Evolutionary conservation across 441 rosid genomes (phyloP), one percentile per base, ranked within the genome.

Genomic region (Croton setiger): DNA sequence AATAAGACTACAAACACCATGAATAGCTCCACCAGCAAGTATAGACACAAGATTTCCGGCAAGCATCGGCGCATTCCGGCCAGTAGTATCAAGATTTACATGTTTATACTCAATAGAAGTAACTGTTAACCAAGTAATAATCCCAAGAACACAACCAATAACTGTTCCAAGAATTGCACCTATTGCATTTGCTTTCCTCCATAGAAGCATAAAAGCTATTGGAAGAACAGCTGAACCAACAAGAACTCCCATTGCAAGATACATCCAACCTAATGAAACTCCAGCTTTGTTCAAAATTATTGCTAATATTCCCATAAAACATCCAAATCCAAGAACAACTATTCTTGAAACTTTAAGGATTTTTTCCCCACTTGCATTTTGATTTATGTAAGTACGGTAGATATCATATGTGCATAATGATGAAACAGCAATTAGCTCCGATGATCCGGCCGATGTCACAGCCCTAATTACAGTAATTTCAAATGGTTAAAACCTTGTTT

Each of bases 221-320:
- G 98, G 97, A 12, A 91, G 78, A 59, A 91, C 97, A 10, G 97
- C 98, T 36, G 98, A 91, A 63, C 98, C 98, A 2, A 93, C 83
- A 13, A 93, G 74, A 36, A 93, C 95, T 80, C 98, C 98, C 91
- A 66, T 91, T 2, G 96, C 97, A 1, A 93, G 92, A 73, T 93
- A 91, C 98, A 93, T 89, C 98, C 98, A 93, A 44, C 95, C 97
- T 1, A 91, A 79, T 4, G 98, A 89, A n/a, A 93, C 95, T 23
- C 97, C 98, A 0, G 83, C 95, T 78, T 85, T 87, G 83, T 93
- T 93, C 65, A 91, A 80, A 33, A 86, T 81, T 14, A 88, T 89
- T 18, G 98, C 97, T 53, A 93, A 79, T 63, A 93, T 61, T 76
- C 98, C 98, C 98, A 91, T 93, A 82, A 93, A 91, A 69, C 98